Evolutionary conservation across 305 asterid genomes (phyloP).

Genomic region (Fraxinus paxiana): DNA sequence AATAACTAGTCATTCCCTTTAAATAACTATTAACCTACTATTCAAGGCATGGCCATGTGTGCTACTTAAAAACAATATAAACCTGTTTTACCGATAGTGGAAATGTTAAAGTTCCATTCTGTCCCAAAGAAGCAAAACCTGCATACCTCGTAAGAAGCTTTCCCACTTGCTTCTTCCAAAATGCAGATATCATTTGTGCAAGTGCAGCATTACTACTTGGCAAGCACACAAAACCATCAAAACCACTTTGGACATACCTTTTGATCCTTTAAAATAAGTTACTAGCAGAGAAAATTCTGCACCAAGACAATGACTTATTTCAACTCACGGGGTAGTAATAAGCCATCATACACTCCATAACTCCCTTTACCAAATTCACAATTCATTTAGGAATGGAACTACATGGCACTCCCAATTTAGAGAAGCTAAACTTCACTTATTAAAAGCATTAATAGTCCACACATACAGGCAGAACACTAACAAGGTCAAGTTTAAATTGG

Average conservation of each 20-base stretch:
- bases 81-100: background rate
- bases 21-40: background rate
- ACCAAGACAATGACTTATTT: background rate
- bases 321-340: background rate
- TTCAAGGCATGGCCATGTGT: background rate
- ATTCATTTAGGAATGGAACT: background rate
- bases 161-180: background rate
- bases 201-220: background rate
- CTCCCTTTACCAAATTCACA: background rate
- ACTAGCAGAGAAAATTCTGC: background rate
- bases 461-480: background rate
- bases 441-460: background rate
- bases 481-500: background rate
- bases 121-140: background rate
- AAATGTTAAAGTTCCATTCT: background rate
- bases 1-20: background rate
- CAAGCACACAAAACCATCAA: background rate
- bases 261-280: background rate
- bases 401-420: background rate
- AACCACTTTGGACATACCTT: background rate
- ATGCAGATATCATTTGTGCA: background rate
- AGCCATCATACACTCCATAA: background rate
- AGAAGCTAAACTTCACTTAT: background rate
- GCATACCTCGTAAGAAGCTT: background rate
- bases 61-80: background rate